Conservation (phyloP, 768 basidiomycete genomes). For the Rhizopogon roseolus region DNA sequence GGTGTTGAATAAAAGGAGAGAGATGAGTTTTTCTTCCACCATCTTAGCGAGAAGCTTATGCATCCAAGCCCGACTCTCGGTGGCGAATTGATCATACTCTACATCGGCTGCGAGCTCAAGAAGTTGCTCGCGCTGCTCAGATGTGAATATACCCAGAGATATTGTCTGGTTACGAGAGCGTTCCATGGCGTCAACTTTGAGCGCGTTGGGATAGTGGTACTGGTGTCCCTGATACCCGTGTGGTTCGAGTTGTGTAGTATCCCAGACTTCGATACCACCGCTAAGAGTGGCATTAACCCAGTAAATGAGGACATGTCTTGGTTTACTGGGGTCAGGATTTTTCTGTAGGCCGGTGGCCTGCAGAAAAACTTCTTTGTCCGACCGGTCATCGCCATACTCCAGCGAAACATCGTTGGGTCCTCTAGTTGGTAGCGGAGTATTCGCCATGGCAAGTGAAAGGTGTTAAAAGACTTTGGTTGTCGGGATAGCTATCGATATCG, state of each 20-base stretch:
- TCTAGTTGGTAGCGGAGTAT: background rate
- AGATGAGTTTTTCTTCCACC: constrained; percentile 10
- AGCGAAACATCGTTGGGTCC: background rate
- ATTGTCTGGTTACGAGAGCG: constrained; percentile 7
- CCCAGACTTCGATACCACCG: constrained; percentile 22
- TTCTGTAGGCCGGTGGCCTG: constrained; percentile 9
- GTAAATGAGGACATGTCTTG: constrained; percentile 16
- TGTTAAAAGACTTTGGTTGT: background rate
- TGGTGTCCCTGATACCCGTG: constrained; percentile 5
- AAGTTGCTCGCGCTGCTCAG: constrained; percentile 22
- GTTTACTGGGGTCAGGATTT: background rate
- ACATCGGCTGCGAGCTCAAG: constrained; percentile 23
- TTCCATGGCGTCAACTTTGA: constrained; percentile 17
- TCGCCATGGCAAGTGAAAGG: background rate
- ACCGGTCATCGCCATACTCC: constrained; percentile 14
- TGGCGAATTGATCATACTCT: constrained; percentile 8
- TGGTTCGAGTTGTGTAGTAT: constrained; percentile 19
- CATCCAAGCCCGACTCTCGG: constrained; percentile 16
- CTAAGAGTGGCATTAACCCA: constrained; percentile 20
- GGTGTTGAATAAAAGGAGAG: background rate
- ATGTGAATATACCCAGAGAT: constrained; percentile 12
- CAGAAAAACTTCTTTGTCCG: constrained; percentile 19
- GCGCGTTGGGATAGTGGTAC: constrained; percentile 24
- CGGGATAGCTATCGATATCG: background rate
- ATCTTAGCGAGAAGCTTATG: constrained; percentile 12